Base-by-base conservation (phyloP, 495 filamentous ascomycete species). In the Aspergillus avenaceus region DNA sequence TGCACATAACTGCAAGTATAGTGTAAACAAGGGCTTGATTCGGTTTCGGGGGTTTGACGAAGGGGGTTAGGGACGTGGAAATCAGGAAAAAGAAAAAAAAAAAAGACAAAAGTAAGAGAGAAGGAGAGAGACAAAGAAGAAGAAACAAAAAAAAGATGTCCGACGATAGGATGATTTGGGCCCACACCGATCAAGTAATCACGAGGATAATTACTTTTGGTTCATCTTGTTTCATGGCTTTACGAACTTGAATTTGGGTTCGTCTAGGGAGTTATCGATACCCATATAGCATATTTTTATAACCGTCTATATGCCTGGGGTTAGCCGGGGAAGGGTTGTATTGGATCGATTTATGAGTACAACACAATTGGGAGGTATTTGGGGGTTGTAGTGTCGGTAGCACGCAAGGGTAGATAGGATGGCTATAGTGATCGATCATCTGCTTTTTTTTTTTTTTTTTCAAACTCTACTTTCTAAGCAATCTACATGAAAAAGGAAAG, bases 1-100 rank as follows among this genome's bases (percentile, higher is more conserved):
- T 38, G 41, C 41, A 45, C 34, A 32, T 41, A 41, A 12, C 25
- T 28, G 31, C 24, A 45, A 51, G 45, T 50, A 40, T 52, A 50
- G 25, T 49, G 54, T 50, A 57, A 57, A 44, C 34, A 31, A 43
- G 13, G 27, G 38, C 24, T 32, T 54, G 48, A 40, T 26, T 54
- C 43, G 40, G 42, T 14, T 45, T 26, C 28, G 13, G 34, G n/a
- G n/a, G n/a, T n/a, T n/a, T n/a, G n/a, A n/a, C n/a, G n/a, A n/a
- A n/a, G n/a, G n/a, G n/a, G n/a, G n/a, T n/a, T n/a, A n/a, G n/a
- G n/a, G n/a, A n/a, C n/a, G n/a, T n/a, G n/a, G n/a, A n/a, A n/a
- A n/a, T n/a, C 47, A 49, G 22, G 47, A 18, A 41, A 24, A 47
- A 21, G 12, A 41, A 40, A 48, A 45, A 26, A 49, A 36, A 14